Conservation (phyloP, 306 rosid species). For the Adenanthera pavonina region DNA sequence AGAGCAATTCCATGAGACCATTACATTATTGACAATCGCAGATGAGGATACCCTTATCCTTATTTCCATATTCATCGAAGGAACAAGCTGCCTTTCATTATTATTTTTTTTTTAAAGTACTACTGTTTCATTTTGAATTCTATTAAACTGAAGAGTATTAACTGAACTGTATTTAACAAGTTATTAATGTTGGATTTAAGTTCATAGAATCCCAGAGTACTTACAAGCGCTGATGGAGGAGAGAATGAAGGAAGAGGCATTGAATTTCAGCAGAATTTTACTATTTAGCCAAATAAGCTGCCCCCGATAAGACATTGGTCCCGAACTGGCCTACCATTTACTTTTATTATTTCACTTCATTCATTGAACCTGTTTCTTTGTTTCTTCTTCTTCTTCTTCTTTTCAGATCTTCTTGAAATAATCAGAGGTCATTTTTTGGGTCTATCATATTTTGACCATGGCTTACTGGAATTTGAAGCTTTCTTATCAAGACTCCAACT, state of each 20-base stretch:
- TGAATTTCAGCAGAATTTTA: neutral
- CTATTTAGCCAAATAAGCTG: neutral
- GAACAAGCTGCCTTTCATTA: neutral
- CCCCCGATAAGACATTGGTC: neutral
- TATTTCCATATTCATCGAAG: neutral
- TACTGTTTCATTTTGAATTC: neutral
- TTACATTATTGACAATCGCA: neutral
- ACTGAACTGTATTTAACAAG: neutral
- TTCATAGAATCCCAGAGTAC: neutral
- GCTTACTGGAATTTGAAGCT: too few species aligned
- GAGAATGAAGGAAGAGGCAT: slow-evolving; percentile 6
- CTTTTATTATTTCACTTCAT: neutral
- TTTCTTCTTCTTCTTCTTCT: neutral
- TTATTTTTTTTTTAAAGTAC: too few species aligned
- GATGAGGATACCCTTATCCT: neutral
- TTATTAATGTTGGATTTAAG: neutral
- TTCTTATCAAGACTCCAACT: neutral
- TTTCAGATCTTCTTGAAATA: neutral
- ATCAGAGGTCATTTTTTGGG: neutral
- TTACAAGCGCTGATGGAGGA: neutral
- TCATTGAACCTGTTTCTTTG: neutral
- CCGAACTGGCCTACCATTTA: neutral
- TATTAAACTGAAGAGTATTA: neutral
- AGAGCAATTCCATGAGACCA: neutral
- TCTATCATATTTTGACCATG: neutral